Percentiles rank a stretch among this genome's conserved stretches.
Evolutionary conservation across 768 basidiomycete species (phyloP).

Genomic region (Tulasnella sp.): DNA sequence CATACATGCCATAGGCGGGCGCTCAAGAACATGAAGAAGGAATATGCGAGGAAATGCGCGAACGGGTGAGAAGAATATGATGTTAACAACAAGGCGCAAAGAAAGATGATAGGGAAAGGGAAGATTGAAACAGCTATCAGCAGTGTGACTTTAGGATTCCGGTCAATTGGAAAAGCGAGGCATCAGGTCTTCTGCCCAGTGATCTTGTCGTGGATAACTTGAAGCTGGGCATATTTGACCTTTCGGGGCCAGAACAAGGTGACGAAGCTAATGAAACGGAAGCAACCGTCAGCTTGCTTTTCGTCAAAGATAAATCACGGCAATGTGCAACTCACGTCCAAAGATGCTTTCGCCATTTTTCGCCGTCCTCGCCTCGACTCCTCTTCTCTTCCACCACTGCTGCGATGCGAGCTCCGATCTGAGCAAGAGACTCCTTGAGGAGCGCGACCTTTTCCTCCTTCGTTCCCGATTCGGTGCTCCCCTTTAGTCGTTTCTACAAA

Average conservation of each 20-base stretch:
- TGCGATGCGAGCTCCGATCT: conserved; percentile 89
- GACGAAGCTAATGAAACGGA: conserved; percentile 52
- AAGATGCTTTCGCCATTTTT: conserved; percentile 86
- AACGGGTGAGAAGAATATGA: no score
- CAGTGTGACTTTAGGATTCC: no score
- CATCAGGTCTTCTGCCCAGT: conserved; percentile 10
- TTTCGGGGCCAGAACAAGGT: conserved; percentile 97
- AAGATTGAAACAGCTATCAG: no score
- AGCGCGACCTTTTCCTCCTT: conserved; percentile 94
- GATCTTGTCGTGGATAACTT: conserved; percentile 92
- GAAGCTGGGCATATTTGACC: conserved; percentile 84
- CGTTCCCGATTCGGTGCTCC: conserved; percentile 85
- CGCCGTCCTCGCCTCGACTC: conserved; percentile 67
- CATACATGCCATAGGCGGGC: no score
- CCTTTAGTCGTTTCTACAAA: conserved; percentile 81
- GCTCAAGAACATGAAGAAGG: no score
- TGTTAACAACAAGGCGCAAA: no score
- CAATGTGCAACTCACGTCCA: conserved; percentile 70
- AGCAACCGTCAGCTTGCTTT: not conserved
- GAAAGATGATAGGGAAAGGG: no score
- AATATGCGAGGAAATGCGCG: no score
- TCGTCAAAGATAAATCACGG: not conserved
- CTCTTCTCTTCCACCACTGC: conserved; percentile 63
- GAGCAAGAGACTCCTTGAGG: conserved; percentile 87
- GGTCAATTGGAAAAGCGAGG: no score